These are phyloP conservation scores for Neohortaea acidophila DNA, from an alignment of 495 filamentous ascomycete genomes.

Conservation along the genomic window DNA sequence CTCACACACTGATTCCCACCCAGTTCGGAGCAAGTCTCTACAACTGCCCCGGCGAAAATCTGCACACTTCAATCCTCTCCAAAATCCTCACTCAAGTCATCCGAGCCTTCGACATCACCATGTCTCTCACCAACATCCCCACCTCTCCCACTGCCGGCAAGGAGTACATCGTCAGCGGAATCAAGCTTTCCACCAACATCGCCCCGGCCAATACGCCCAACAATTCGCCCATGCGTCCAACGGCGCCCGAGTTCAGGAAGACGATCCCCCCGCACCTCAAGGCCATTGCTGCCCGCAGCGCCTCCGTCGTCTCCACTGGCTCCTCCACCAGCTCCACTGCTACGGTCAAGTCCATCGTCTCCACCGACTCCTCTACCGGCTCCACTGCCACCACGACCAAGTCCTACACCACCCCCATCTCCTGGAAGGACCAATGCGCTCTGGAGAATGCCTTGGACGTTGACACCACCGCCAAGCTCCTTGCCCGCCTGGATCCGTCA, in stretches of 20 bases:
- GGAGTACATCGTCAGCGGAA: no score
- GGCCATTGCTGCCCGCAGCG: no score
- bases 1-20: not conserved
- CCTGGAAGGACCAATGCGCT: not conserved
- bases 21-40: not conserved
- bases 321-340: not conserved
- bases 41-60: not conserved
- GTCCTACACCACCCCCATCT: no score
- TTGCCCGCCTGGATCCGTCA: not conserved
- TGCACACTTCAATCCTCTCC: not conserved
- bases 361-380: not conserved
- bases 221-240: no score
- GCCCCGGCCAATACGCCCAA: no score
- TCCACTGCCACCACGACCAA: not conserved
- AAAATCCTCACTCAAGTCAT: constrained; percentile 4
- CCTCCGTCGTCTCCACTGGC: not conserved
- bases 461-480: not conserved
- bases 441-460: not conserved
- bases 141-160: no score
- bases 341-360: not conserved
- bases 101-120: not conserved
- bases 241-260: no score
- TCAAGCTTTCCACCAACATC: no score
- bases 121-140: not conserved
- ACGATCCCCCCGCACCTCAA: no score